Conservation (phyloP, 345 rosid genomes). For the Eucalyptus caleyi region DNA sequence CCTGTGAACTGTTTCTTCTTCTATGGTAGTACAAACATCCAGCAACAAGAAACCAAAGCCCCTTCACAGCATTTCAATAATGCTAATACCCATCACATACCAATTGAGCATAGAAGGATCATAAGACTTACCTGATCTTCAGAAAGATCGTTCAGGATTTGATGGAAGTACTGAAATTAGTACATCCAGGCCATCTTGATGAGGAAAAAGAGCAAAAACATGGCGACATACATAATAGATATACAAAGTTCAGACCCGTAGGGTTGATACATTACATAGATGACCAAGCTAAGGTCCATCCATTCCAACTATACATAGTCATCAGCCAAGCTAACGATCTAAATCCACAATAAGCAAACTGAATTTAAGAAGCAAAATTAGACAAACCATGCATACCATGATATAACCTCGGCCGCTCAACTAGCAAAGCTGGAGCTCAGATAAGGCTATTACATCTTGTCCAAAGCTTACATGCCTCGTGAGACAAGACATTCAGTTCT, state of each 20-base stretch:
- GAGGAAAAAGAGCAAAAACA: too few species aligned
- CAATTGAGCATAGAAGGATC: too few species aligned
- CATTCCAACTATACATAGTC: neutral
- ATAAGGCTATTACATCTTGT: neutral
- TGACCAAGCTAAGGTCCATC: neutral
- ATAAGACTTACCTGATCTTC: neutral
- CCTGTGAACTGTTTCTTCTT: too few species aligned
- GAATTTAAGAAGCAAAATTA: neutral
- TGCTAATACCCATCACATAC: neutral
- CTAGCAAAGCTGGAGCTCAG: neutral
- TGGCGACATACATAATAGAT: too few species aligned
- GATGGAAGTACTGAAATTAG: too few species aligned
- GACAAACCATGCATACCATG: neutral
- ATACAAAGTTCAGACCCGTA: neutral
- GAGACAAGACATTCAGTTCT: too few species aligned
- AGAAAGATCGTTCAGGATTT: too few species aligned
- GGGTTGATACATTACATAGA: neutral
- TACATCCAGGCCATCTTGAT: too few species aligned
- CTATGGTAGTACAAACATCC: too few species aligned
- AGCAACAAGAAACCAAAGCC: too few species aligned
- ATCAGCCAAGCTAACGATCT: neutral
- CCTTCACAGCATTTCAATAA: rapidly evolving
- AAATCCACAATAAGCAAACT: neutral
- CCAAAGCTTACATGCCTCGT: too few species aligned
- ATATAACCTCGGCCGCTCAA: neutral